Evolutionary conservation across 1,139 yeast species (phyloP).

Genomic region (Saccharomyces pastorianus): DNA sequence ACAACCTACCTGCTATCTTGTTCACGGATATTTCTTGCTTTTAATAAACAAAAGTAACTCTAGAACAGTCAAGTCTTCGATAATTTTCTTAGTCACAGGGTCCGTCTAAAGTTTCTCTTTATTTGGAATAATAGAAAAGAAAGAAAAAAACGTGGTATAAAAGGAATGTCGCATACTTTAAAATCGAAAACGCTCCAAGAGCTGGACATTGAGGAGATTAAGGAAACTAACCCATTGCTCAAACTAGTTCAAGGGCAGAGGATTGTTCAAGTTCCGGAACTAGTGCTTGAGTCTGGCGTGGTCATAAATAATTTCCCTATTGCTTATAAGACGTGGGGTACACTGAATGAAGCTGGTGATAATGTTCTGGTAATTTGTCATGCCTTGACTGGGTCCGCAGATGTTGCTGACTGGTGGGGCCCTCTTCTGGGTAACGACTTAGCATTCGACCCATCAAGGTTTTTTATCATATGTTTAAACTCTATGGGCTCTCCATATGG

Average conservation of each 20-base stretch:
- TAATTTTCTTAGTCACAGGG: neutral
- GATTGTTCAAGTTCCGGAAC: conserved; percentile 71
- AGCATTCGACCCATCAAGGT: conserved; percentile 86
- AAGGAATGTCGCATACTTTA: conserved; percentile 7
- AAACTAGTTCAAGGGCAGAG: conserved; percentile 71
- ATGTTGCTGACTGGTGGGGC: conserved; percentile 98
- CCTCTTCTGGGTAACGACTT: conserved; percentile 79
- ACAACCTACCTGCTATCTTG: neutral
- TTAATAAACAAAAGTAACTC: neutral
- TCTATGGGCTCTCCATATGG: conserved; percentile 96
- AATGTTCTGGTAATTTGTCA: conserved; percentile 86
- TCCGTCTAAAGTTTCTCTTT: neutral
- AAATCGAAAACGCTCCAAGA: conserved; percentile 15
- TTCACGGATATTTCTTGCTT: neutral
- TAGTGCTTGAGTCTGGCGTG: conserved; percentile 77
- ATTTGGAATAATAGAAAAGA: neutral
- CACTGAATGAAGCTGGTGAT: conserved; percentile 52
- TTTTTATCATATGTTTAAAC: conserved; percentile 78
- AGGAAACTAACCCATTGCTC: conserved; percentile 52
- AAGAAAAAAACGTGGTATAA: neutral
- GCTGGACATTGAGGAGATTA: conserved; percentile 20
- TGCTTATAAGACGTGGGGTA: conserved; percentile 95
- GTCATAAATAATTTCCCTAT: conserved; percentile 67
- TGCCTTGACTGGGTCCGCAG: conserved; percentile 92
- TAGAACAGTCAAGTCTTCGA: neutral